Conservation (phyloP, 768 basidiomycete genomes). For the Rhizopogon salebrosus region DNA sequence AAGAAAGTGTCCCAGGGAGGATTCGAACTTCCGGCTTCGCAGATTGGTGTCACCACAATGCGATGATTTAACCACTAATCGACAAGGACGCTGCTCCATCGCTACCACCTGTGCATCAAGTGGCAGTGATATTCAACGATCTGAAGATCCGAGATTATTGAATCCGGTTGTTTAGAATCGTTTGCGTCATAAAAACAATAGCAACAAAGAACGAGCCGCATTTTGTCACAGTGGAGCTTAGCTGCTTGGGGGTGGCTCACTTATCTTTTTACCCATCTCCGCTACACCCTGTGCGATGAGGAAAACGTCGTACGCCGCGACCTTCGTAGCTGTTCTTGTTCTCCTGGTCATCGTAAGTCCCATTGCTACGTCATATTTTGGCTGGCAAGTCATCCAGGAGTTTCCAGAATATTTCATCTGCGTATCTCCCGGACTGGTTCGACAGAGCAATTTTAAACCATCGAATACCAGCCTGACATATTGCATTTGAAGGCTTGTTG, state of each 20-base stretch:
- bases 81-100: constrained; percentile 26
- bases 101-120: background rate
- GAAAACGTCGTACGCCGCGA: constrained; percentile 63
- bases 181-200: too few species aligned
- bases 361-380: background rate
- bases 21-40: constrained; percentile 40
- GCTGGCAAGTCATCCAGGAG: background rate
- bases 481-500: constrained; percentile 35
- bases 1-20: constrained; percentile 24
- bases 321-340: constrained; percentile 51
- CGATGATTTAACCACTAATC: constrained; percentile 43
- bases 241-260: background rate
- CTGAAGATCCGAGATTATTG: too few species aligned
- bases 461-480: constrained; percentile 16
- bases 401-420: constrained; percentile 52
- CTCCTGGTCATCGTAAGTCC: constrained; percentile 48
- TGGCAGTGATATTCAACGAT: too few species aligned
- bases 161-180: too few species aligned
- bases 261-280: background rate
- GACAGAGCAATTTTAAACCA: constrained; percentile 20
- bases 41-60: constrained; percentile 31
- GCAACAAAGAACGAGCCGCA: too few species aligned
- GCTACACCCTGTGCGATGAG: constrained; percentile 42
- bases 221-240: too few species aligned
- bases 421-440: constrained; percentile 61